Conservation (phyloP, 1,139 yeast species). For the Tardiomyces digboiensis region DNA sequence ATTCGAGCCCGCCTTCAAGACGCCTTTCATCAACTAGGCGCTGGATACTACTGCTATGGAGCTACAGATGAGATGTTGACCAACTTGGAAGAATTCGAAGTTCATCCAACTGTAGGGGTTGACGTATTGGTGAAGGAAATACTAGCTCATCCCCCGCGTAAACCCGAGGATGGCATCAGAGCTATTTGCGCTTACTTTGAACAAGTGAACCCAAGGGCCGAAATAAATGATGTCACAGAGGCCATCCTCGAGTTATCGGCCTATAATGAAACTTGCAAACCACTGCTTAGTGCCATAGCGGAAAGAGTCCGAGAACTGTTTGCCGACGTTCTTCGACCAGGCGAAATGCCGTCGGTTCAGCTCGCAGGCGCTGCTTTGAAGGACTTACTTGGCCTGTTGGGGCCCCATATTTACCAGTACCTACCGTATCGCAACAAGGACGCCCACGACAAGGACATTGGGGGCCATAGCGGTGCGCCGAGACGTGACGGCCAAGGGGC, state of each 20-base stretch:
- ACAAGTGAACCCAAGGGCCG: neutral
- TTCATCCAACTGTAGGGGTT: neutral
- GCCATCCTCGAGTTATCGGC: neutral
- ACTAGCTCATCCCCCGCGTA: neutral
- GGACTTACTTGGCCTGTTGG: neutral
- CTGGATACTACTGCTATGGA: neutral
- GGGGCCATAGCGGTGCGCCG: too few relatives aligned
- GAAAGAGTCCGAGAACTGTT: neutral
- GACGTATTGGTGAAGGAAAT: neutral
- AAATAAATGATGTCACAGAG: neutral
- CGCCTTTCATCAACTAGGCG: neutral
- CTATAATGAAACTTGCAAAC: neutral
- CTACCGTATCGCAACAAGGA: neutral
- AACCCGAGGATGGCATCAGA: neutral
- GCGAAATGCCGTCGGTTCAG: neutral
- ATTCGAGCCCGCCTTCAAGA: neutral
- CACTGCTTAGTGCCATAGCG: neutral
- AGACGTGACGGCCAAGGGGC: too few relatives aligned
- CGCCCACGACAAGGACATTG: neutral
- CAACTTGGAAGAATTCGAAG: neutral
- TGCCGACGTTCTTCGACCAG: neutral
- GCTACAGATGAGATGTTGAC: neutral
- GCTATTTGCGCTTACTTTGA: neutral
- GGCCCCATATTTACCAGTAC: neutral
- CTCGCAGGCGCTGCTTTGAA: neutral